These are phyloP conservation scores for Gnetum montanum DNA, from an alignment of 75 land plant species.

Conservation along the genomic window DNA sequence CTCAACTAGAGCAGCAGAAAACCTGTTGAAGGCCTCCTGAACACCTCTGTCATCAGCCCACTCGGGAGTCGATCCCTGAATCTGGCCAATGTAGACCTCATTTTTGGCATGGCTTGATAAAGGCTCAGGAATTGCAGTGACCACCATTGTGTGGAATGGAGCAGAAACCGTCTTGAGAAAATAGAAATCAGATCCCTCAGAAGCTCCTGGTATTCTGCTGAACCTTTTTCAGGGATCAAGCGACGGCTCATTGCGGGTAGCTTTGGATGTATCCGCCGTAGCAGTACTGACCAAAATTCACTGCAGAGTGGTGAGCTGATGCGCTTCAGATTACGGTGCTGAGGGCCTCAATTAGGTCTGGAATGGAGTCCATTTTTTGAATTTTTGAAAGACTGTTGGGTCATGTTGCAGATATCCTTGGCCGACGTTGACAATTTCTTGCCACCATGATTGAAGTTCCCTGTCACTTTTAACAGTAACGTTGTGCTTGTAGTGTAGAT, in stretches of 20 bases:
- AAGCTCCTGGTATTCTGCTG: slow-evolving; percentile 18
- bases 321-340: slow-evolving; percentile 63
- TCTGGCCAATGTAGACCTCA: slow-evolving; percentile 72
- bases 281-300: slow-evolving; percentile 33
- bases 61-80: slow-evolving; percentile 8
- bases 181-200: slow-evolving; percentile 21
- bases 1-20: slow-evolving; percentile 24
- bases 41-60: slow-evolving; percentile 29
- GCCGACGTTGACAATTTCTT: slow-evolving; percentile 41
- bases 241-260: slow-evolving; percentile 6
- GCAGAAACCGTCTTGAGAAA: slow-evolving; percentile 33
- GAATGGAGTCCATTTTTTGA: slow-evolving; percentile 1
- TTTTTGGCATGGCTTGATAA: slow-evolving; percentile 51
- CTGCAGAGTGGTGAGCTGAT: slow-evolving; percentile 61
- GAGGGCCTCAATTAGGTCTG: too few species aligned
- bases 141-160: slow-evolving; percentile 27
- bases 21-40: slow-evolving; percentile 26
- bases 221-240: slow-evolving; percentile 9
- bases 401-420: slow-evolving; percentile 34
- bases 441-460: slow-evolving; percentile 50
- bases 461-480: slow-evolving; percentile 14
- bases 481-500: slow-evolving; percentile 26
- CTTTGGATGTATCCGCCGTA: slow-evolving; percentile 23
- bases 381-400: slow-evolving; percentile 28
- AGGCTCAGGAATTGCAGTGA: slow-evolving; percentile 49